phyloP scores from a whole-genome alignment of 768 basidiomycete species.

The Artomyces pyxidatus region DNA sequence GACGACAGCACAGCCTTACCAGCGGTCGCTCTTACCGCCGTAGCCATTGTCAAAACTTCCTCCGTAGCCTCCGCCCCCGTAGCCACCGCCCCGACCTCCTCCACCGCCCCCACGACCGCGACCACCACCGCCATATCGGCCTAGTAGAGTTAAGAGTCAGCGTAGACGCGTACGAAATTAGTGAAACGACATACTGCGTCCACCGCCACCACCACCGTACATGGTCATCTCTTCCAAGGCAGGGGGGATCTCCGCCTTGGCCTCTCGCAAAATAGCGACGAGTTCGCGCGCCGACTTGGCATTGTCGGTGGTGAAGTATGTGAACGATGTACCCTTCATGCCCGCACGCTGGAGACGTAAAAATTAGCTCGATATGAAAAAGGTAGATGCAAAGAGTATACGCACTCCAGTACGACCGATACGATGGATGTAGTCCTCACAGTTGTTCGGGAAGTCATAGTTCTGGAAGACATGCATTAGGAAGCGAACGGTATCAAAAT shows the following conservation, averaged over 20 bases:
- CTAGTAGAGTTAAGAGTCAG: conserved; percentile 30
- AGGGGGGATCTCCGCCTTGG: conserved; percentile 77
- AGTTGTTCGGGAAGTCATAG: conserved; percentile 97
- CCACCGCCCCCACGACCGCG: conserved; percentile 40
- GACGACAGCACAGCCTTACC: conserved; percentile 20
- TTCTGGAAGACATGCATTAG: conserved; percentile 42
- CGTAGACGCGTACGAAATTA: background rate
- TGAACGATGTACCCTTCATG: conserved; percentile 86
- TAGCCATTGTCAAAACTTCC: conserved; percentile 37
- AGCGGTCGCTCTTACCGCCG: conserved; percentile 26
- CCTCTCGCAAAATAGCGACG: conserved; percentile 76
- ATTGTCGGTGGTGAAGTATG: conserved; percentile 96
- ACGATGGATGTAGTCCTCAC: conserved; percentile 97
- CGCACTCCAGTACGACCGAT: conserved; percentile 94
- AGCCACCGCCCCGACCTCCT: conserved; percentile 36
- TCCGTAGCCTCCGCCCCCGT: conserved; percentile 32
- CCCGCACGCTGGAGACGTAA: conserved; percentile 63
- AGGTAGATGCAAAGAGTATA: background rate
- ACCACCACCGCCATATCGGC: conserved; percentile 48
- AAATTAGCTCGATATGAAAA: background rate
- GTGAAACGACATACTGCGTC: conserved; percentile 43
- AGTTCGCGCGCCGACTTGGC: conserved; percentile 92
- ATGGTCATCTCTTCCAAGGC: conserved; percentile 91
- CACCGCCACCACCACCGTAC: conserved; percentile 76
- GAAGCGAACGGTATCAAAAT: conserved; percentile 2